phyloP scores from a whole-genome alignment of 225 moss, liverwort and hornwort species.

The Polytrichum commune region DNA sequence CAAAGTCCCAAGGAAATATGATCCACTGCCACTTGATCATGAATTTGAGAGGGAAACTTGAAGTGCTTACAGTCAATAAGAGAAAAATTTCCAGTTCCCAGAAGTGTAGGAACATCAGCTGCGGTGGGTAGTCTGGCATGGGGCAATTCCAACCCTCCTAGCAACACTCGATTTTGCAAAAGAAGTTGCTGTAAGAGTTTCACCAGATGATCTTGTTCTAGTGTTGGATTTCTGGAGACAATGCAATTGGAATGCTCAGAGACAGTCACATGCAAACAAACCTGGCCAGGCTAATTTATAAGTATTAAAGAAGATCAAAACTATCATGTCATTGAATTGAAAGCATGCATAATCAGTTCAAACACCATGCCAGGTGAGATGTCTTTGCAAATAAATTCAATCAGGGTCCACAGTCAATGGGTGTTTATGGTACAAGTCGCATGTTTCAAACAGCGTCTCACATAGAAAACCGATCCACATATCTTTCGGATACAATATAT shows the following conservation, averaged over 20 bases:
- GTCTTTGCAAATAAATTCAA: too few relatives aligned
- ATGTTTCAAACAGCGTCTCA: too few relatives aligned
- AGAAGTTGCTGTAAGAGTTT: constrained; percentile 90
- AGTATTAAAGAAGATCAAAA: too few relatives aligned
- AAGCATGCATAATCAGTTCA: too few relatives aligned
- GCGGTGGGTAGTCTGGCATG: constrained; percentile 69
- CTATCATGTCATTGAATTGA: too few relatives aligned
- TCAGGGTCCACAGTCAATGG: too few relatives aligned
- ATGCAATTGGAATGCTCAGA: neutral
- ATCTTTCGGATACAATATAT: too few relatives aligned
- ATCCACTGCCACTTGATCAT: too few relatives aligned
- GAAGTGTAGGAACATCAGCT: constrained; percentile 81
- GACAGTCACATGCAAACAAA: constrained; percentile 1
- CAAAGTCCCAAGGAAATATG: too few relatives aligned
- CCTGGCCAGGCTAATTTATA: neutral
- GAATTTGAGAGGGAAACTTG: neutral
- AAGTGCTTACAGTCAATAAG: constrained; percentile 78
- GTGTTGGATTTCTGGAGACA: constrained; percentile 64
- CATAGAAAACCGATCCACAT: too few relatives aligned
- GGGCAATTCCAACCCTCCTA: constrained; percentile 46
- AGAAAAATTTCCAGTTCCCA: constrained; percentile 83
- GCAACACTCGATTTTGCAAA: constrained; percentile 65
- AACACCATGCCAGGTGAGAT: too few relatives aligned
- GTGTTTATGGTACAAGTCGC: too few relatives aligned
- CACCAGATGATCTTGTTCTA: constrained; percentile 77